A percentile compares a stretch with the other conserved stretches of the same genome.
Evolutionary conservation across 441 rosid genomes (phyloP).

Genomic region (Pelargonium citronellum): DNA sequence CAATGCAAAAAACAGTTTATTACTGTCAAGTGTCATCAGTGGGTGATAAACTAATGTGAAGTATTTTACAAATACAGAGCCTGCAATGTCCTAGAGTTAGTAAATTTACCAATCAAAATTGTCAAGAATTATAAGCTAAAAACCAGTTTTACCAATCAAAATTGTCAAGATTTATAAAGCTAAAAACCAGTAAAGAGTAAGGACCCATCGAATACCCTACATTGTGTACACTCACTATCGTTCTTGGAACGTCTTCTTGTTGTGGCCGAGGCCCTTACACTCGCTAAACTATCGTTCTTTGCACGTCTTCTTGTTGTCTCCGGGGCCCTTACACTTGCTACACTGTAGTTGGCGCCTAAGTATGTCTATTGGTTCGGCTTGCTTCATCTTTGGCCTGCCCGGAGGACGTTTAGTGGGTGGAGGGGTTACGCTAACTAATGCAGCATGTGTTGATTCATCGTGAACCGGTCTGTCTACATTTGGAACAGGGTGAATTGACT

Average conservation of each 20-base stretch:
- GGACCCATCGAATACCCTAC: constrained; percentile 16
- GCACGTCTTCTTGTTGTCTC: constrained; percentile 73
- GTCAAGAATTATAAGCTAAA: constrained; percentile 5
- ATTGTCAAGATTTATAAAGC: background rate
- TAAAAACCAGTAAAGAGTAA: constrained; percentile 13
- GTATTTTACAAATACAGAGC: background rate
- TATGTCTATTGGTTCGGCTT: constrained; percentile 42
- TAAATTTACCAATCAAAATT: background rate
- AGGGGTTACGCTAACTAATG: constrained; percentile 45
- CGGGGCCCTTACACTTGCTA: constrained; percentile 75
- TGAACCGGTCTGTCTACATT: constrained; percentile 43
- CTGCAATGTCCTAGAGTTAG: too few species aligned
- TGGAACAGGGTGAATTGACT: constrained; percentile 64
- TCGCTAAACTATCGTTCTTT: constrained; percentile 59
- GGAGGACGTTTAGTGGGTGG: constrained; percentile 60
- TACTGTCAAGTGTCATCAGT: background rate
- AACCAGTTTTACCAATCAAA: constrained; percentile 11
- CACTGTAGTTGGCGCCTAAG: constrained; percentile 65
- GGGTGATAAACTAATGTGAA: background rate
- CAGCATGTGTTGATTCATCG: constrained; percentile 32
- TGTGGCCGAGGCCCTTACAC: constrained; percentile 76
- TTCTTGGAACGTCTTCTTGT: constrained; percentile 65
- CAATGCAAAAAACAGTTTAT: background rate
- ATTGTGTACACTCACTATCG: constrained; percentile 7
- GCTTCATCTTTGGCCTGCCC: constrained; percentile 59